Percentiles rank a stretch among this genome's conserved stretches.
phyloP scores from a whole-genome alignment of 108 stramenopile genomes.

The Pseudonitzschia delicatissima region DNA sequence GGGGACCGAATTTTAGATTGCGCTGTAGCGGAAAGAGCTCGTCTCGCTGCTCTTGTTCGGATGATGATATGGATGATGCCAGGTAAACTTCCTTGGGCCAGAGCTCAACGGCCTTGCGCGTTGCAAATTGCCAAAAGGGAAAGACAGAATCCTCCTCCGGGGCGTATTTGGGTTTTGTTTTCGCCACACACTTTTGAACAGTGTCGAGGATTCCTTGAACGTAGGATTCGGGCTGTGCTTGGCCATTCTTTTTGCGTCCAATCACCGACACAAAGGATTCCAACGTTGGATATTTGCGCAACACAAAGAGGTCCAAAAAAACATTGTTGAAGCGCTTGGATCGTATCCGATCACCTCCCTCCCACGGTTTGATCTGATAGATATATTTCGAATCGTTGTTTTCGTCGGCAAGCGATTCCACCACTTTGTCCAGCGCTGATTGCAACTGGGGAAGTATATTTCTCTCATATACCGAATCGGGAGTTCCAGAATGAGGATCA shows the following conservation, averaged over 20 bases:
- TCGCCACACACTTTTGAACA: constrained; percentile 4
- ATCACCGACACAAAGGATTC: constrained; percentile 46
- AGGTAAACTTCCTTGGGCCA: constrained; percentile 70
- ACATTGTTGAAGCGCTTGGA: constrained; percentile 45
- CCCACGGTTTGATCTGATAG: constrained; percentile 56
- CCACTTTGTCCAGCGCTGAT: constrained; percentile 20
- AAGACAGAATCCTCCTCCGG: constrained; percentile 19
- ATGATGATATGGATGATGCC: background rate
- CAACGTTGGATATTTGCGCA: constrained; percentile 40
- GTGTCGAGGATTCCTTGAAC: constrained; percentile 36
- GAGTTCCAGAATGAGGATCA: background rate
- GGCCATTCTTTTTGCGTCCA: constrained; percentile 54
- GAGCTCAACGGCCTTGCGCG: constrained; percentile 70
- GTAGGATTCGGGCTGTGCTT: constrained; percentile 45
- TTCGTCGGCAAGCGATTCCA: constrained; percentile 3
- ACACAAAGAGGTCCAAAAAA: constrained; percentile 61
- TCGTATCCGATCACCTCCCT: constrained; percentile 62
- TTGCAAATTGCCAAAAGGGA: constrained; percentile 70
- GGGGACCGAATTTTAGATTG: constrained; percentile 54
- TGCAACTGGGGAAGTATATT: constrained; percentile 33
- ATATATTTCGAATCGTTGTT: constrained; percentile 14
- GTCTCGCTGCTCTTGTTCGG: background rate
- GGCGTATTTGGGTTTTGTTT: background rate
- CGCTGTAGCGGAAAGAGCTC: constrained; percentile 56
- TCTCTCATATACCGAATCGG: constrained; percentile 33